These are phyloP conservation scores for Vitis hybrid DNA, from an alignment of 177 flowering plant species.

Conservation along the genomic window DNA sequence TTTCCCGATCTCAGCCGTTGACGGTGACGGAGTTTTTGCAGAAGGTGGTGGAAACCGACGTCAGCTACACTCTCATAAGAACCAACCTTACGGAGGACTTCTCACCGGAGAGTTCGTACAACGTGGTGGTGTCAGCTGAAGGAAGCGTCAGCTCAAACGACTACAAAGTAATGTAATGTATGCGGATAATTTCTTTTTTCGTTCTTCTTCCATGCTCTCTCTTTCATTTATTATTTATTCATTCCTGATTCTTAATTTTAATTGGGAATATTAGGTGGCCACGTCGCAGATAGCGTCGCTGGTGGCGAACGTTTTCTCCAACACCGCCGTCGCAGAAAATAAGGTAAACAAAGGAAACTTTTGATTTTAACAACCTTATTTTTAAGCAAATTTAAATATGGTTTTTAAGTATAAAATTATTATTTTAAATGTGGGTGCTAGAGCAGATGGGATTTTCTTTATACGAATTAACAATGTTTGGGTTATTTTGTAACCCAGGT, in stretches of 20 bases:
- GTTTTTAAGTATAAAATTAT: no score
- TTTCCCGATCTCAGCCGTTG: slow-evolving; percentile 58
- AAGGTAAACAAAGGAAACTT: slow-evolving; percentile 46
- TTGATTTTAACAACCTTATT: no score
- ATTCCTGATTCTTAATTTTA: background rate
- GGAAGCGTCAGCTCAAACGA: slow-evolving; percentile 45
- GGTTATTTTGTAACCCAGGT: slow-evolving; percentile 44
- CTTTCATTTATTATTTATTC: background rate
- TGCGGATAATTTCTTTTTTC: slow-evolving; percentile 28
- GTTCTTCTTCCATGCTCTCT: background rate
- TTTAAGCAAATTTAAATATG: no score
- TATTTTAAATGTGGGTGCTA: no score
- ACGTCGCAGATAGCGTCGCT: slow-evolving; percentile 72
- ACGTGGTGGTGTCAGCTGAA: slow-evolving; percentile 72
- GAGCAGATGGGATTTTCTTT: no score
- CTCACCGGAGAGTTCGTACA: slow-evolving; percentile 61
- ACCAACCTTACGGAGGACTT: slow-evolving; percentile 74
- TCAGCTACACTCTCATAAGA: slow-evolving; percentile 75
- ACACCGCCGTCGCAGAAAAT: slow-evolving; percentile 81
- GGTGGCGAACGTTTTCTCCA: slow-evolving; percentile 80
- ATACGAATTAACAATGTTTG: no score
- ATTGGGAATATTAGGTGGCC: slow-evolving; percentile 44
- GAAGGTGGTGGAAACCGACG: slow-evolving; percentile 53
- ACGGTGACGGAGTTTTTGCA: slow-evolving; percentile 58
- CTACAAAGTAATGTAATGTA: slow-evolving; percentile 99